These are phyloP conservation scores for Suhomyces coccinellae DNA, from an alignment of 1,139 yeast species.

Conservation along the genomic window DNA sequence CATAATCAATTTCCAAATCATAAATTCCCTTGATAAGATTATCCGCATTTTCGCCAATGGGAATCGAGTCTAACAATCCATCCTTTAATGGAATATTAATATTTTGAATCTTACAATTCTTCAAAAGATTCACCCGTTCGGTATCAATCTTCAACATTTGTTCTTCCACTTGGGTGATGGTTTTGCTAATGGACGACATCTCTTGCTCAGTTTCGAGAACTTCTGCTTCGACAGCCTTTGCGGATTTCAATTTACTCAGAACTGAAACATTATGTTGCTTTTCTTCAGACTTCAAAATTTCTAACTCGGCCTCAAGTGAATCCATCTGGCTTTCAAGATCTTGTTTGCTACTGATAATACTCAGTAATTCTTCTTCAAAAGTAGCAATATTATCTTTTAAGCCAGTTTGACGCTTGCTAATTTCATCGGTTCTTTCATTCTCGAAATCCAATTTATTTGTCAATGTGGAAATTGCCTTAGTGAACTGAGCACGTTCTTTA, in stretches of 20 bases:
- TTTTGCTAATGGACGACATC: constrained; percentile 29
- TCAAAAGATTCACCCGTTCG: constrained; percentile 61
- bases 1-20: constrained; percentile 58
- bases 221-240: constrained; percentile 30
- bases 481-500: constrained; percentile 62
- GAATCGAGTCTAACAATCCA: constrained; percentile 54
- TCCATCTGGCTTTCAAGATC: constrained; percentile 42
- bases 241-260: constrained; percentile 28
- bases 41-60: constrained; percentile 45
- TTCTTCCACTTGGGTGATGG: constrained; percentile 48
- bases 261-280: constrained; percentile 24
- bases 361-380: constrained; percentile 34
- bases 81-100: constrained; percentile 62
- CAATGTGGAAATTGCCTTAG: constrained; percentile 61
- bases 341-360: constrained; percentile 32
- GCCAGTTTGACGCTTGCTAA: constrained; percentile 36
- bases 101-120: constrained; percentile 75
- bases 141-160: constrained; percentile 54
- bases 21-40: constrained; percentile 43
- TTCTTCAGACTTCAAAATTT: constrained; percentile 43
- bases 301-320: constrained; percentile 50
- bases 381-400: constrained; percentile 27
- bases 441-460: constrained; percentile 68
- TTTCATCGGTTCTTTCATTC: constrained; percentile 52
- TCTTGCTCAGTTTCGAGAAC: constrained; percentile 40